Base-by-base conservation (phyloP, 257 asterid species). In the Gynochthodes officinalis region DNA sequence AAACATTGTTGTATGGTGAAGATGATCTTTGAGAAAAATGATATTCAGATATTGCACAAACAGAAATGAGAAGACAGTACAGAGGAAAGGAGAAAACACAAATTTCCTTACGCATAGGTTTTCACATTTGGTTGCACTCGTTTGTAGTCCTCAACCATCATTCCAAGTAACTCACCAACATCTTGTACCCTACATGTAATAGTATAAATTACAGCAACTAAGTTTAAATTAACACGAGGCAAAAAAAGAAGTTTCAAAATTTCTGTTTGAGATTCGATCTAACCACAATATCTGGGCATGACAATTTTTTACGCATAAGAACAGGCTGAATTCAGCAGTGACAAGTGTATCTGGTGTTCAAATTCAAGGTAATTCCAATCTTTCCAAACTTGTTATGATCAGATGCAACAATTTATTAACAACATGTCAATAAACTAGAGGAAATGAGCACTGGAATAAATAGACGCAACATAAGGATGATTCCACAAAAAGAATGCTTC, bases 41-140 rank as follows among this genome's bases (percentile, higher is more conserved):
- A 5, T 43, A 4, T 12, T 43, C 7, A n/a, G 42, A 21, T 21
- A 19, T 35, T 23, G 40, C 18, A 25, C 15, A 40, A 61, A 32
- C 49, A 33, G 68, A 7, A 64, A 25, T 19, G 30, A 66, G 44
- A 55, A 8, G 35, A 44, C 60, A 65, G 10, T 48, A 73, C 18
- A 68, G 23, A 11, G 25, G 18, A 25, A 49, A 18, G 28, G 21
- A n/a, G 23, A 35, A 16, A 66, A 49, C 50, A 78, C 78, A 74
- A 81, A 71, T n/a, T 63, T 48, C 75, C 99, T 88, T 91, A 94
- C 99, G 92, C 91, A 79, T 94, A 88, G 82, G 99, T 94, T 88
- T 90, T 94, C 92, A 91, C 83, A 81, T 94, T 91, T 82, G 99
- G 99, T 88, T 89, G 99, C 86, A 94, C 78, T 70, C 96, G 93